Base-by-base conservation (phyloP, 495 filamentous ascomycete species). In the Penicillium macrosclerotiorum region DNA sequence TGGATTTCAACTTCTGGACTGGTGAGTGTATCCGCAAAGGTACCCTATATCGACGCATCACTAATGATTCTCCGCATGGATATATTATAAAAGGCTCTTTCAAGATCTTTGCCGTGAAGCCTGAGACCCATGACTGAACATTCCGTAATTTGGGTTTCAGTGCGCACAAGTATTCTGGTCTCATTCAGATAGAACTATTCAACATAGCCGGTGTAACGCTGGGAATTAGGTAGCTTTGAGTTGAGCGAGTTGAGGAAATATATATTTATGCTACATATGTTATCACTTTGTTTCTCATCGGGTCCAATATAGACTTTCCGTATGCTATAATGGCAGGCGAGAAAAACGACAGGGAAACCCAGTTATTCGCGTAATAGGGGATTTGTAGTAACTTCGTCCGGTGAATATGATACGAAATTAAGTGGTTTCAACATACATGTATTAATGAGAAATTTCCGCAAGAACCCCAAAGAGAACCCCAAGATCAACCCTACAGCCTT, bases 1-100 rank as follows among this genome's bases (percentile, higher is more conserved):
- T 27, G n/a, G 40, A 54, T 36, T 43, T 50, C 17, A 54, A 50
- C n/a, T 5, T 34, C 18, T 54, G 51, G 51, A 40, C 41, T 29
- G 51, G 41, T 50, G 18, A 50, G 51, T 24, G 22, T 8, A 18
- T 3, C 8, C 12, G 16, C 16, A 6, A 19, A 17, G 9, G 14
- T 11, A 4, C 22, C 13, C 13, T 34, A 6, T 3, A 24, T 13
- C 4, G 17, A 20, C 7, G 12, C 25, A 30, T 16, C 5, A 19
- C 38, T 41, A 12, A 41, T 16, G 31, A 41, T 8, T 30, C 34
- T 11, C 16, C 22, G 38, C 19, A 19, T 27, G 34, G 34, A 4
- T 37, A 6, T 37, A 6, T 22, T 22, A n/a, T 13, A 3, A 2
- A 31, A 34, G 45, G 36, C 25, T 32, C 36, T 3, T 47, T 40